Evolutionary conservation across 805 yeast genomes (phyloP).

Genomic region (Saturnispora besseyi): DNA sequence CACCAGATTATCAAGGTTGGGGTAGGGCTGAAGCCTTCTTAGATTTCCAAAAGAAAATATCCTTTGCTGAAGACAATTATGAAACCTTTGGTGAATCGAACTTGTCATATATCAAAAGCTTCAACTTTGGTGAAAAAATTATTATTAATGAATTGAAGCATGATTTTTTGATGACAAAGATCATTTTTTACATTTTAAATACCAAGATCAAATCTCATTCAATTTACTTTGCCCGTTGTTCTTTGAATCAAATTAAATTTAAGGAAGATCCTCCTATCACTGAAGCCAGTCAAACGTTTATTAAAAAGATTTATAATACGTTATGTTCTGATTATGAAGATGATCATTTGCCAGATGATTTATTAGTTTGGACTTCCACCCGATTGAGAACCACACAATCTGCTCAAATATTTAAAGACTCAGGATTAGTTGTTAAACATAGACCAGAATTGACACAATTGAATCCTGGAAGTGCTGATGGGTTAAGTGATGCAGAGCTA

Average conservation of each 20-base stretch:
- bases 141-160: constrained; percentile 72
- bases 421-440: constrained; percentile 58
- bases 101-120: constrained; percentile 72
- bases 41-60: constrained; percentile 70
- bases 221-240: constrained; percentile 86
- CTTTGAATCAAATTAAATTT: constrained; percentile 47
- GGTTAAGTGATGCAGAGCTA: constrained; percentile 53
- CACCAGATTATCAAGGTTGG: constrained; percentile 83
- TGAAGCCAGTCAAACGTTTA: constrained; percentile 60
- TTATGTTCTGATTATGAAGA: constrained; percentile 30
- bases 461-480: constrained; percentile 83
- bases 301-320: constrained; percentile 53
- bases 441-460: constrained; percentile 79
- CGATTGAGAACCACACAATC: constrained; percentile 77
- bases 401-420: constrained; percentile 54
- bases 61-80: constrained; percentile 57
- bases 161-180: constrained; percentile 85
- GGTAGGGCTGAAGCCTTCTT: constrained; percentile 61
- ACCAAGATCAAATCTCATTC: constrained; percentile 79
- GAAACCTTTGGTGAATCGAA: constrained; percentile 56
- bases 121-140: constrained; percentile 82
- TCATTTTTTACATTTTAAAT: constrained; percentile 88
- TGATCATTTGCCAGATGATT: constrained; percentile 24
- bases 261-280: constrained; percentile 77
- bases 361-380: constrained; percentile 94